A percentile compares a stretch with the other conserved stretches of the same genome.
Evolutionary conservation across 1,139 yeast species (phyloP).

Genomic region (Magnusiomyces fungicola): DNA sequence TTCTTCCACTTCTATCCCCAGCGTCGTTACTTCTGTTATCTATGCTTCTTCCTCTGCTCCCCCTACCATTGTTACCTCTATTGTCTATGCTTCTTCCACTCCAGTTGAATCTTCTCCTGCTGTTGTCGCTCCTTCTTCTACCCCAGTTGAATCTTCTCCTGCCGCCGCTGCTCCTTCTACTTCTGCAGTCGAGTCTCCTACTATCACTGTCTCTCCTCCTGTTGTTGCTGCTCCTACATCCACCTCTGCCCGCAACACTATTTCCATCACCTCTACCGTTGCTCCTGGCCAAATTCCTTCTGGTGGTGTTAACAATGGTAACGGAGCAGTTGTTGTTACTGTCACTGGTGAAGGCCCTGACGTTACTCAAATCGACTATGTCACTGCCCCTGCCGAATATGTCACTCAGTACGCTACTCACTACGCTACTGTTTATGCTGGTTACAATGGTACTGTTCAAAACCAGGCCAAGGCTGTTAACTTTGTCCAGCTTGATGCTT

Average conservation of each 20-base stretch:
- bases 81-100: not conserved
- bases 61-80: not conserved
- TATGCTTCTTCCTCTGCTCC: no score
- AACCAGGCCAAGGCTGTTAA: not conserved
- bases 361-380: not conserved
- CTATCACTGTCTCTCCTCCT: not conserved
- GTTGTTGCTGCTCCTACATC: not conserved
- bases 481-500: not conserved
- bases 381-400: not conserved
- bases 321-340: not conserved
- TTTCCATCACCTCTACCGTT: not conserved
- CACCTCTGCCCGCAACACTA: not conserved
- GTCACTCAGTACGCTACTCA: constrained; percentile 2
- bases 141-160: not conserved
- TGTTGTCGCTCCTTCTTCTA: not conserved
- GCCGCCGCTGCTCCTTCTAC: constrained; percentile 10
- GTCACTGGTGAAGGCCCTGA: not conserved
- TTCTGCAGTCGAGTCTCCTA: constrained; percentile 9
- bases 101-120: not conserved
- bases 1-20: not conserved
- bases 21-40: no score
- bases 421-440: constrained; percentile 1
- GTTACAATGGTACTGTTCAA: not conserved
- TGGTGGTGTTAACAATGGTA: not conserved
- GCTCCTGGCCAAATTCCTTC: not conserved